Conservation (phyloP, 2,329 filamentous ascomycete species). For the Xylaria sp. region DNA sequence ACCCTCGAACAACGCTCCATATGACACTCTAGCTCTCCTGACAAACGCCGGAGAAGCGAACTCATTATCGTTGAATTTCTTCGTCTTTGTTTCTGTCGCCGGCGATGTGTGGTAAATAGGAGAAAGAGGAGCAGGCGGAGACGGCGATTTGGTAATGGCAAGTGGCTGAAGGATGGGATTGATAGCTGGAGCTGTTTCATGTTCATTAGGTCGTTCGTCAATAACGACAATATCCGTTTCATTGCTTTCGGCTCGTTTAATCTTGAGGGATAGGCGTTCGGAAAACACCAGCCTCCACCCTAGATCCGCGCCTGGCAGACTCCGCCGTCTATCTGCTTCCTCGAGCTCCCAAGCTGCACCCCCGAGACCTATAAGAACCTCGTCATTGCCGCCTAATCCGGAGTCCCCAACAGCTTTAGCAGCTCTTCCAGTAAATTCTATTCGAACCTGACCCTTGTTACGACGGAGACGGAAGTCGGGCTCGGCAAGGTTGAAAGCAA, state of each 20-base stretch:
- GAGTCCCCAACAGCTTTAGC: conserved; percentile 75
- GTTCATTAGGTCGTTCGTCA: conserved; percentile 54
- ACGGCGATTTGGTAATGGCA: conserved; percentile 1
- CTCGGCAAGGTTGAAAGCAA: conserved; percentile 85
- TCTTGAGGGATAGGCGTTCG: conserved; percentile 57
- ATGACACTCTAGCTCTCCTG: conserved; percentile 75
- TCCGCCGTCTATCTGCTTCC: conserved; percentile 55
- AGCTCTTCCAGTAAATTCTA: conserved; percentile 76
- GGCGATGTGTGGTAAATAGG: conserved; percentile 36
- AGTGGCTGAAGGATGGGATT: conserved; percentile 3
- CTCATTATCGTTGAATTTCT: conserved; percentile 58
- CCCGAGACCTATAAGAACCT: conserved; percentile 73
- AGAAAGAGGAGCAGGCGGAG: conserved; percentile 5
- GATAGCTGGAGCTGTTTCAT: conserved; percentile 8
- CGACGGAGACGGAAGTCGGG: conserved; percentile 83
- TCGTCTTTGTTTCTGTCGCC: conserved; percentile 50
- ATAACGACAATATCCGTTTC: conserved; percentile 64
- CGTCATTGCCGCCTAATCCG: conserved; percentile 81
- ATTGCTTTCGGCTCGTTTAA: conserved; percentile 58
- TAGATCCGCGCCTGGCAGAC: conserved; percentile 61
- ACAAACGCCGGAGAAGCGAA: conserved; percentile 84
- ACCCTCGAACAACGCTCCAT: conserved; percentile 72
- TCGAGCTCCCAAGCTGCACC: conserved; percentile 74
- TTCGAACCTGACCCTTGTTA: conserved; percentile 80
- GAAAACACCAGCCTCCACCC: conserved; percentile 69